These are phyloP conservation scores for Rehmannia glutinosa DNA, from an alignment of 257 asterid genomes.

Conservation along the genomic window DNA sequence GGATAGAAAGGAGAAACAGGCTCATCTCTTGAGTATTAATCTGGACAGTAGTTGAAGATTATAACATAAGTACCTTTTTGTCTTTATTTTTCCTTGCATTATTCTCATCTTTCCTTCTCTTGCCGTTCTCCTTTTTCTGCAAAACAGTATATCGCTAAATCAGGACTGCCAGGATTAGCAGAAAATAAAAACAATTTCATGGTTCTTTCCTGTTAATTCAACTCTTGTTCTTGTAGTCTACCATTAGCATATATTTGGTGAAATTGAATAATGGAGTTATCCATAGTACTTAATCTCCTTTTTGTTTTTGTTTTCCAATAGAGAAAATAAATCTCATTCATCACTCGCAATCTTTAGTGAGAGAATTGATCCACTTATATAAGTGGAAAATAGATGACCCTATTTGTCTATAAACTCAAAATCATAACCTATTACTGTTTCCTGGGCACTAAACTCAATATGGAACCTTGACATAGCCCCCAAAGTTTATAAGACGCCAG, in stretches of 20 bases:
- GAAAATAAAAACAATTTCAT: not conserved
- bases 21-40: not conserved
- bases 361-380: not conserved
- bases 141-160: slow-evolving; percentile 17
- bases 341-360: not conserved
- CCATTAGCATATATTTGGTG: not conserved
- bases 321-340: not conserved
- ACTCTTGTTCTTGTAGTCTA: not conserved
- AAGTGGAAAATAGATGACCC: not conserved
- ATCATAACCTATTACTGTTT: not conserved
- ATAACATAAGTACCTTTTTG: slow-evolving; percentile 62
- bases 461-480: not conserved
- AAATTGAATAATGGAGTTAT: not conserved
- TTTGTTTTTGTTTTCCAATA: slow-evolving; percentile 2
- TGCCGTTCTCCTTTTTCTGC: slow-evolving; percentile 90
- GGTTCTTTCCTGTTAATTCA: slow-evolving; percentile 3
- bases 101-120: slow-evolving; percentile 88
- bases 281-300: not conserved
- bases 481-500: not conserved
- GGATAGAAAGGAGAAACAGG: not conserved
- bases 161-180: slow-evolving; percentile 18
- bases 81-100: slow-evolving; percentile 65
- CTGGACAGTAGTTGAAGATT: slow-evolving; percentile 10
- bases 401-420: not conserved
- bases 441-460: slow-evolving; percentile 5